Evolutionary conservation across 768 basidiomycete genomes (phyloP).

Genomic region (Mycena belliarum): DNA sequence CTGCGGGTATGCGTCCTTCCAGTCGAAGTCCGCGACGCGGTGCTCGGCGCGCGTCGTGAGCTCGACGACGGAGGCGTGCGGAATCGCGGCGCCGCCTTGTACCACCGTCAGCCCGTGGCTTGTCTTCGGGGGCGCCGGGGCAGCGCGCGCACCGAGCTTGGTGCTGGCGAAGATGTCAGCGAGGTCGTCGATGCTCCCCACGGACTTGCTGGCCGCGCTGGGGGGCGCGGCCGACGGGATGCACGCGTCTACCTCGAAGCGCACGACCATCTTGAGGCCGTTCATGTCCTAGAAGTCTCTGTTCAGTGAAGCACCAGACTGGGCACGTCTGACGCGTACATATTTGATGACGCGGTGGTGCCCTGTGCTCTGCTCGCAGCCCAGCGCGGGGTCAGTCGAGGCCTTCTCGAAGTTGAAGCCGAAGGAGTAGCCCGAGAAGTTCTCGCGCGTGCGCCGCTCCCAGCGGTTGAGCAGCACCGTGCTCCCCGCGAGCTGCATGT

Average conservation of each 20-base stretch:
- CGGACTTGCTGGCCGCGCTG: not conserved
- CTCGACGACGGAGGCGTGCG: constrained; percentile 46
- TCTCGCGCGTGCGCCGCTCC: constrained; percentile 40
- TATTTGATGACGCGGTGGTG: constrained; percentile 68
- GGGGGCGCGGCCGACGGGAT: constrained; percentile 29
- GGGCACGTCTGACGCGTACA: constrained; percentile 40
- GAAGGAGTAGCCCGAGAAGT: constrained; percentile 43
- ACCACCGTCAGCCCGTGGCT: constrained; percentile 26
- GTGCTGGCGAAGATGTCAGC: constrained; percentile 34
- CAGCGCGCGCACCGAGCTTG: constrained; percentile 24
- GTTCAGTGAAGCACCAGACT: too few relatives aligned
- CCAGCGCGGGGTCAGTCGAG: constrained; percentile 46
- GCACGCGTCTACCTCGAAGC: constrained; percentile 59
- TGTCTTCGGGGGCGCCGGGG: constrained; percentile 6
- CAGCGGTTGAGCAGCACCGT: constrained; percentile 68
- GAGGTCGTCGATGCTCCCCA: constrained; percentile 37
- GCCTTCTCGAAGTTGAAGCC: constrained; percentile 66
- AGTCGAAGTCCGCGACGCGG: constrained; percentile 41
- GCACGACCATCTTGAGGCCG: constrained; percentile 57
- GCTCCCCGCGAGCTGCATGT: constrained; percentile 61
- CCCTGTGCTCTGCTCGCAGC: constrained; percentile 51
- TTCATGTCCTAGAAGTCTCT: constrained; percentile 47
- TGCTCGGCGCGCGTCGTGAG: constrained; percentile 43
- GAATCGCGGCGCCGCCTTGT: constrained; percentile 33
- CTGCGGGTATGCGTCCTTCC: constrained; percentile 65